Evolutionary conservation across 106 monocot species (phyloP).

Genomic region (Acanthochlamys bracteata): DNA sequence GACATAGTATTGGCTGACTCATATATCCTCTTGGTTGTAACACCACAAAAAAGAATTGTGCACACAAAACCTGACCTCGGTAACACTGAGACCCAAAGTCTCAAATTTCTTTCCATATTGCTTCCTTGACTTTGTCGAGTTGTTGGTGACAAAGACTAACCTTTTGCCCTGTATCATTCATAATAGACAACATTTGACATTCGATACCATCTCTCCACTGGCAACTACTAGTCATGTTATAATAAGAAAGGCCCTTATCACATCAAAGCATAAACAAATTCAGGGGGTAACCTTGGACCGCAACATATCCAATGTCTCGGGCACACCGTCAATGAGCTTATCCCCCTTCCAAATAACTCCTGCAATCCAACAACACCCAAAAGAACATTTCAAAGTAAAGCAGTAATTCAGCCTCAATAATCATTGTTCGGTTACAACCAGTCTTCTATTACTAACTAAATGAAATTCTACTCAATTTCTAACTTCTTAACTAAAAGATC

Average conservation of each 20-base stretch:
- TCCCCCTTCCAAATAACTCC: conserved; percentile 99
- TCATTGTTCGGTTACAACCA: neutral
- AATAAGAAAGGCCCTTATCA: neutral
- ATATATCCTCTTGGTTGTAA: neutral
- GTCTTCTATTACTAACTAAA: neutral
- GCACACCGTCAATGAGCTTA: conserved; percentile 79
- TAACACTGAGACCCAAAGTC: conserved; percentile 74
- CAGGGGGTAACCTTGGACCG: conserved; percentile 51
- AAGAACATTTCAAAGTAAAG: neutral
- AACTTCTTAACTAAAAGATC: too few relatives aligned
- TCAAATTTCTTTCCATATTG: conserved; percentile 98
- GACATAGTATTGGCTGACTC: neutral
- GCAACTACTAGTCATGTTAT: neutral
- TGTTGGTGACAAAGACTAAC: conserved; percentile 93
- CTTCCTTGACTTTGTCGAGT: conserved; percentile 94
- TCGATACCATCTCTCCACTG: neutral
- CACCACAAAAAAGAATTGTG: neutral
- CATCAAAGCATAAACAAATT: neutral
- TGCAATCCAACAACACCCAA: conserved; percentile 19
- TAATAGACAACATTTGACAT: neutral
- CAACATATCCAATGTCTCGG: conserved; percentile 82
- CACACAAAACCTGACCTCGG: conserved; percentile 43
- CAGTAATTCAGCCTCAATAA: neutral
- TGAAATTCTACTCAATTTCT: too few relatives aligned
- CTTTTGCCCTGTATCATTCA: conserved; percentile 58